phyloP scores from a whole-genome alignment of 192 early-diverging fungal genomes.

The Tieghemiomyces parasiticus region DNA sequence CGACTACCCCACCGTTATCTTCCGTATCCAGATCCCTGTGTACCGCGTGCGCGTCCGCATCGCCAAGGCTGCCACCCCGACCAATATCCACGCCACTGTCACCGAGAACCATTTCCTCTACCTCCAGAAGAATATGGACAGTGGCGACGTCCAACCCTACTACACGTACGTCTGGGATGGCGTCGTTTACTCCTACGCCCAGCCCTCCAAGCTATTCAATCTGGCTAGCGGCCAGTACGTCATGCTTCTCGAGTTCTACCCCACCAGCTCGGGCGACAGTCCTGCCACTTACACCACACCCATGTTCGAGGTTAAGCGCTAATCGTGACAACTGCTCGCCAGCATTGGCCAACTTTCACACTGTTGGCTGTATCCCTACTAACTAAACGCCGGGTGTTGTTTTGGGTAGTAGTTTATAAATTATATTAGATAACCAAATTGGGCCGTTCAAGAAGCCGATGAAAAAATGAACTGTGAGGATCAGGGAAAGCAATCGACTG shows the following conservation, averaged over 20 bases:
- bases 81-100: neutral
- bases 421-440: no score
- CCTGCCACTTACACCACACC: neutral
- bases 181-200: neutral
- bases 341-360: no score
- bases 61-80: neutral
- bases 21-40: constrained; percentile 4
- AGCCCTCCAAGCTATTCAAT: neutral
- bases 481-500: no score
- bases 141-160: neutral
- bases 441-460: no score
- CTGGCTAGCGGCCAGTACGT: neutral
- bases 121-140: neutral
- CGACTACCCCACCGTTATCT: neutral
- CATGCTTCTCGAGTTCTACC: neutral
- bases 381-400: no score
- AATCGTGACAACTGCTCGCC: no score
- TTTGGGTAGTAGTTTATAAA: no score
- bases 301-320: constrained; percentile 17
- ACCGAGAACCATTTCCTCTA: constrained; percentile 5
- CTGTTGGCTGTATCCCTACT: no score
- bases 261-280: neutral
- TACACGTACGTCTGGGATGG: constrained; percentile 7
- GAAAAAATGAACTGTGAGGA: no score
- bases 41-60: constrained; percentile 3